Evolutionary conservation across 2,329 filamentous ascomycete genomes (phyloP), one percentile per base, ranked within the genome.

Genomic region (Microascus cirrosus): DNA sequence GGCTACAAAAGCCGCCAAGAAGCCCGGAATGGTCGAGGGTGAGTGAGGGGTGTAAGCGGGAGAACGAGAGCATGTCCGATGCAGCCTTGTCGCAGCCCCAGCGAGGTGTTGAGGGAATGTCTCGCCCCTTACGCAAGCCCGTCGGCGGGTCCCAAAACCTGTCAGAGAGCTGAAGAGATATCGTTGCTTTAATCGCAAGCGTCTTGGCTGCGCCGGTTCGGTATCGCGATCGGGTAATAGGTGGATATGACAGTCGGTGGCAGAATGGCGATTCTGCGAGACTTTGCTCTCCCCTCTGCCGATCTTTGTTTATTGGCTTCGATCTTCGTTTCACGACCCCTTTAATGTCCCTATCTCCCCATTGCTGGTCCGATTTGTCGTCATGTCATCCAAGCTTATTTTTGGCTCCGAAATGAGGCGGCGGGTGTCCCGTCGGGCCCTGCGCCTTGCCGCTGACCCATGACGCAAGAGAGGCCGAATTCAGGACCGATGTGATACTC

Each of bases 271-370:
- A 45, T 18, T 7, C 39, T 45, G 39, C 39, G 3, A 45, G 39
- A n/a, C 6, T 18, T 18, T n/a, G 39, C 39, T 45, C n/a, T n/a
- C 13, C 39, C n/a, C 15, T n/a, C 39, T 45, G 39, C 39, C 28
- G 54, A 56, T 56, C 54, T 48, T 48, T 22, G 42, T 56, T 56
- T 25, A 36, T 56, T 18, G 39, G 39, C 39, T 48, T 56, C 54
- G 39, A 56, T 56, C 54, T 42, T 56, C 54, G 39, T 56, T 56
- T 48, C 39, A 45, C 28, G 7, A n/a, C 20, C 39, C 54, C 54
- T 28, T 56, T 56, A 56, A 56, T 56, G 18, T 56, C 54, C 54
- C n/a, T 24, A 28, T 45, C 18, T 22, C 25, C n/a, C 39, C 39
- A 18, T 45, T 45, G 15, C 39, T 45, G 15, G 36, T 45, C 39